These are phyloP conservation scores for Diplodia seriata DNA, from an alignment of 2,329 filamentous ascomycete genomes.

Conservation along the genomic window DNA sequence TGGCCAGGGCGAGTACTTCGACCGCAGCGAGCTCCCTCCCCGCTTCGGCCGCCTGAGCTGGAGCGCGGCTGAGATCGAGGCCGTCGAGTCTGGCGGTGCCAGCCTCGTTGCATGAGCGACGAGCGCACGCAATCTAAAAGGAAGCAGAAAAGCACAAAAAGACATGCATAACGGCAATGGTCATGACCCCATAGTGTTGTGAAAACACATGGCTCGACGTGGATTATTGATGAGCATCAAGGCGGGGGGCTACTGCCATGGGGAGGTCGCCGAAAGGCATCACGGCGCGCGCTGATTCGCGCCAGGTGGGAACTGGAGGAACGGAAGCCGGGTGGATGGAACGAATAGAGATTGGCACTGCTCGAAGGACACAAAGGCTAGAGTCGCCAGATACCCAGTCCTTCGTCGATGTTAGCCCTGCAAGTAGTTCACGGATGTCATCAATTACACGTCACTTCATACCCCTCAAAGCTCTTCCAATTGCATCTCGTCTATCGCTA, in stretches of 20 bases:
- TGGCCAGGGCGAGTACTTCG: slow-evolving; percentile 79
- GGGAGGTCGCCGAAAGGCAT: slow-evolving; percentile 19
- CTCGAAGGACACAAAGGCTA: slow-evolving; percentile 3
- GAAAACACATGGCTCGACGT: slow-evolving; percentile 11
- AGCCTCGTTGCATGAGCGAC: slow-evolving; percentile 61
- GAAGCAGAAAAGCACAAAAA: background rate
- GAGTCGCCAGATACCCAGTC: slow-evolving; percentile 22
- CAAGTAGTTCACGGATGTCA: slow-evolving; percentile 12
- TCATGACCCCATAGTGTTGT: slow-evolving; percentile 1
- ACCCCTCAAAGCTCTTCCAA: background rate
- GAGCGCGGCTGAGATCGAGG: slow-evolving; percentile 87
- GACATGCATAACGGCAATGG: slow-evolving; percentile 9
- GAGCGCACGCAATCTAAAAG: background rate
- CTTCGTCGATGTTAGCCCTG: slow-evolving; percentile 15
- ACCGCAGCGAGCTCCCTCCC: slow-evolving; percentile 83
- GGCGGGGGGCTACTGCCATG: background rate
- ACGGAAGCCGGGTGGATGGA: background rate
- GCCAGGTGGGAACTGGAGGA: slow-evolving; percentile 8
- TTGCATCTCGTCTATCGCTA: background rate
- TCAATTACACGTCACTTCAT: slow-evolving; percentile 23
- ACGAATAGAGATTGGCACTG: slow-evolving; percentile 13
- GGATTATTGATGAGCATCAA: slow-evolving; percentile 7
- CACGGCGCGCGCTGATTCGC: slow-evolving; percentile 21
- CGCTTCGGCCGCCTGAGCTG: slow-evolving; percentile 81
- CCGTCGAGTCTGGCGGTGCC: slow-evolving; percentile 91